Evolutionary conservation across 2,329 filamentous ascomycete species (phyloP), one percentile per base, ranked within the genome.

Genomic region (Phyllosticta paracitricarpa): DNA sequence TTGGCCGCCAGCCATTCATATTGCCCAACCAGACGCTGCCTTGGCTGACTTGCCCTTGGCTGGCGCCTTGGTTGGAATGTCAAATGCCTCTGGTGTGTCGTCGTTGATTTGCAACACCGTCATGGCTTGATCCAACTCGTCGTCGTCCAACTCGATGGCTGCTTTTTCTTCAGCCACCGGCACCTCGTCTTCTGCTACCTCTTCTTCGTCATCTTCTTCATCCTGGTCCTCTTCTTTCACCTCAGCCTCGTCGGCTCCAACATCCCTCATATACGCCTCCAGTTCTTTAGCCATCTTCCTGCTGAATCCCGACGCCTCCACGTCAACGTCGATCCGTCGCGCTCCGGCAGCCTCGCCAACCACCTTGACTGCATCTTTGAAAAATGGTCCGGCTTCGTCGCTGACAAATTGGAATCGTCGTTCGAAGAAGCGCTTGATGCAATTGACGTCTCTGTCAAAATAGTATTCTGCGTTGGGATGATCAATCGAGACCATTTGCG

Each of bases 261-360:
- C 81, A 58, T 86, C 83, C 71, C 91, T 88, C 77, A 99, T 94
- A 66, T 96, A 96, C 9, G 84, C 83, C 71, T 97, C 94, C 17
- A 99, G 78, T 67, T 99, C 94, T 74, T 94, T 96, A 17, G 91
- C 84, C 88, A 97, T 96, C 77, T 96, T 97, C 79, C 88, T 95
- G 22, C 91, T 96, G 73, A 99, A 97, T 0, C 94, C 94, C 1
- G 91, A 96, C 0, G 94, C 94, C 70, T 95, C 89, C 1, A 96
- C 91, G 33, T 89, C 84, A 17, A 95, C 86, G 74, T 99, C 95
- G 17, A 99, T 76, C 65, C 94, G 54, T 17, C 28, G 48, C 12
- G 60, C 60, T 24, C 60, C 60, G 9, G 82, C 64, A 79, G 85
- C 84, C 70, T 83, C 82, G 12, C 84, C 83, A 58, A 91, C 77